Percentiles rank a stretch among this genome's conserved stretches.
Conservation (phyloP, 1,139 yeast genomes). For the Yamadazyma buinensis region DNA sequence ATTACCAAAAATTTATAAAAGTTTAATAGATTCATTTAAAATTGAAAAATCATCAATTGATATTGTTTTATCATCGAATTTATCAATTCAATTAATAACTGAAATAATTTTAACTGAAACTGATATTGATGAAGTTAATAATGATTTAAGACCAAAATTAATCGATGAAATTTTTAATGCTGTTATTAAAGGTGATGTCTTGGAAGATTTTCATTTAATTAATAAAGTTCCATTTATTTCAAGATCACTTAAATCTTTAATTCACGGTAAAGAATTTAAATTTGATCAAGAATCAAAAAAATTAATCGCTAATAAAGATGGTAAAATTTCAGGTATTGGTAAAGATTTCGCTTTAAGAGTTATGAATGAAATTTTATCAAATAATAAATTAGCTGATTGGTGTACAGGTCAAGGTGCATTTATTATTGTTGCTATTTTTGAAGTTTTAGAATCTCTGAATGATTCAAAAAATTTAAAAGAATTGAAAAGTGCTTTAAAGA, state of each 20-base stretch:
- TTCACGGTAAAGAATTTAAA: constrained; percentile 61
- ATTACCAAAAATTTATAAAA: constrained; percentile 60
- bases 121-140: constrained; percentile 45
- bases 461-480: constrained; percentile 34
- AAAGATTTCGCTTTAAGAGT: constrained; percentile 55
- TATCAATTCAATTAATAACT: constrained; percentile 79
- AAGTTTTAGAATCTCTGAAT: constrained; percentile 39
- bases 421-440: constrained; percentile 68
- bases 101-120: constrained; percentile 63
- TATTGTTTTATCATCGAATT: constrained; percentile 56
- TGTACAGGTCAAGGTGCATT: constrained; percentile 75
- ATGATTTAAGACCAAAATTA: constrained; percentile 44
- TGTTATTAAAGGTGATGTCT: constrained; percentile 67
- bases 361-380: constrained; percentile 46
- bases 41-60: constrained; percentile 22
- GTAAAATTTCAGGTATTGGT: constrained; percentile 56
- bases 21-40: constrained; percentile 43
- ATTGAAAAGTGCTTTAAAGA: constrained; percentile 52
- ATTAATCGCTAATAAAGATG: constrained; percentile 37
- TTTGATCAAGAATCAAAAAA: constrained; percentile 69
- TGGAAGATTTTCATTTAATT: constrained; percentile 62
- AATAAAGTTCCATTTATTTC: constrained; percentile 68
- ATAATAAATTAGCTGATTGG: constrained; percentile 58
- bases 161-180: constrained; percentile 51
- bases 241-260: constrained; percentile 72